These are phyloP conservation scores for Trichoderma pleuroti DNA, from an alignment of 2,329 filamentous ascomycete species.

Conservation along the genomic window DNA sequence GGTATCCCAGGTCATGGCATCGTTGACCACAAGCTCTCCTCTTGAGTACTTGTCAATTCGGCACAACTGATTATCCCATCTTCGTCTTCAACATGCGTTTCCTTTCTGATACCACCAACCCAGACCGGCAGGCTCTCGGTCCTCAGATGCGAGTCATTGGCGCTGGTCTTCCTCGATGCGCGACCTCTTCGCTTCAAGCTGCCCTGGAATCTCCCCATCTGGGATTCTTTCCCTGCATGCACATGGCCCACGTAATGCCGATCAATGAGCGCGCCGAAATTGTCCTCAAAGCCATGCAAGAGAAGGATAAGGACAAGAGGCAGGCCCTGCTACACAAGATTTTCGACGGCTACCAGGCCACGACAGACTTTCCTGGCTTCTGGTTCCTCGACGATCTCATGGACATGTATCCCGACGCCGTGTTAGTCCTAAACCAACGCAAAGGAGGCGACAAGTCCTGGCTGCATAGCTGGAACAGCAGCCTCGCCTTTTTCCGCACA, in stretches of 20 bases:
- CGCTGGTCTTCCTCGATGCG: constrained; percentile 34
- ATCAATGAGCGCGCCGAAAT: constrained; percentile 26
- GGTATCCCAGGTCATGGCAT: neutral
- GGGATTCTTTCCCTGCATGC: constrained; percentile 31
- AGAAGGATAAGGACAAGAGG: constrained; percentile 28
- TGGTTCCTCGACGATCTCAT: constrained; percentile 36
- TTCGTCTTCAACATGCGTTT: constrained; percentile 22
- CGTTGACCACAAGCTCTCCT: neutral
- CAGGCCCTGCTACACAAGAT: constrained; percentile 31
- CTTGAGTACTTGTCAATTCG: neutral
- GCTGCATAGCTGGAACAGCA: constrained; percentile 27
- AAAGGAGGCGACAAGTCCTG: constrained; percentile 25
- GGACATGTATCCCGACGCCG: constrained; percentile 37
- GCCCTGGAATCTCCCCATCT: constrained; percentile 32
- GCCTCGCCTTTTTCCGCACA: constrained; percentile 30
- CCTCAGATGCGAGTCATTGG: constrained; percentile 28
- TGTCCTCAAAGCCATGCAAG: constrained; percentile 27
- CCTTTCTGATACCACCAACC: constrained; percentile 20
- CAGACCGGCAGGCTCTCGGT: constrained; percentile 20
- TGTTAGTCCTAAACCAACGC: constrained; percentile 33
- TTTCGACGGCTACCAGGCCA: constrained; percentile 31
- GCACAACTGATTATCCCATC: neutral
- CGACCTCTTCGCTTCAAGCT: constrained; percentile 36
- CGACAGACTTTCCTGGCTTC: constrained; percentile 31
- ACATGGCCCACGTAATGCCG: constrained; percentile 32